These are phyloP conservation scores for Collybia nuda DNA, from an alignment of 768 basidiomycete species.

Conservation along the genomic window DNA sequence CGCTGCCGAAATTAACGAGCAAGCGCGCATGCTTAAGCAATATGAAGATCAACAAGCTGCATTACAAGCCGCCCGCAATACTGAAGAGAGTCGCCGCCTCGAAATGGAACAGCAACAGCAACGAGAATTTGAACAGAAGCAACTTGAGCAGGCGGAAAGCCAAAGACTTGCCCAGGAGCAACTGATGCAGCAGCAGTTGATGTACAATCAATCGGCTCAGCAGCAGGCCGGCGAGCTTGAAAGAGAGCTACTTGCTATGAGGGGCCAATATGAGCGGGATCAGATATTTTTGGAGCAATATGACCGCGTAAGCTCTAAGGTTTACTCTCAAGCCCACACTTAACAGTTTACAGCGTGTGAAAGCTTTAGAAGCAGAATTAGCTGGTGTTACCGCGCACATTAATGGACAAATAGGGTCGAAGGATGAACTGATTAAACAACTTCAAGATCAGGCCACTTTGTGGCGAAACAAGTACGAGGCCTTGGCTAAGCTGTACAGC, in stretches of 20 bases:
- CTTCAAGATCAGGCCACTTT: conserved; percentile 95
- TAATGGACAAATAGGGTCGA: conserved; percentile 82
- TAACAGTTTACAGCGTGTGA: conserved; percentile 69
- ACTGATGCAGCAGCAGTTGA: conserved; percentile 80
- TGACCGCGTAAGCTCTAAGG: conserved; percentile 69
- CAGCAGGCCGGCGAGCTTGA: conserved; percentile 83
- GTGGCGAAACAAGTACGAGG: conserved; percentile 99
- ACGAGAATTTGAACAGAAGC: conserved; percentile 86
- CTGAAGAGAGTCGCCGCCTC: conserved; percentile 77
- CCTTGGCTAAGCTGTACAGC: conserved; percentile 96
- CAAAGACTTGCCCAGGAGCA: conserved; percentile 90
- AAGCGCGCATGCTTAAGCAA: conserved; percentile 91
- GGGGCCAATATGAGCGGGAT: conserved; percentile 97
- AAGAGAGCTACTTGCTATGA: conserved; percentile 86
- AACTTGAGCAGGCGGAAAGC: conserved; percentile 82
- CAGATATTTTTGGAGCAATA: conserved; percentile 98
- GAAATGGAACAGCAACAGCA: conserved; percentile 80
- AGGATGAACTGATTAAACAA: conserved; percentile 94
- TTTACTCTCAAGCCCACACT: neutral
- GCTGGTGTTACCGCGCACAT: conserved; percentile 72
- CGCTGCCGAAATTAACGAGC: conserved; percentile 77
- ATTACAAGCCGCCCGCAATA: conserved; percentile 76
- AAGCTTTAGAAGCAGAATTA: conserved; percentile 91
- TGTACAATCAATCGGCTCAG: conserved; percentile 70
- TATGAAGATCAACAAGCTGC: conserved; percentile 96